Evolutionary conservation across 2,329 filamentous ascomycete genomes (phyloP), one percentile per base, ranked within the genome.

Genomic region (Epichloe baconii): DNA sequence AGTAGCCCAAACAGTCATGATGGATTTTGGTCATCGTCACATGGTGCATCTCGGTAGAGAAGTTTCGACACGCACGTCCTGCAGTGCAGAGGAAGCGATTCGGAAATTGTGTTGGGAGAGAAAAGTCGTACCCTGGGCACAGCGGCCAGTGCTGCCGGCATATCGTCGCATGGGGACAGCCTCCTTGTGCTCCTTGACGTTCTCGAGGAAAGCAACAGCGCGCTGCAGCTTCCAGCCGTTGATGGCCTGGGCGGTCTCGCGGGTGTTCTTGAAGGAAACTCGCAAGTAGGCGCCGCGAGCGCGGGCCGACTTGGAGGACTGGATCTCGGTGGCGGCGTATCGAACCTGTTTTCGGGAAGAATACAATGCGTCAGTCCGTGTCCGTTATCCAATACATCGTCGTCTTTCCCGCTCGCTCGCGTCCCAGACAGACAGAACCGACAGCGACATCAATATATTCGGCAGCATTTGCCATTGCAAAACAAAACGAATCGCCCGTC

Each of bases 201-300:
- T 97, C 80, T 95, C 88, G 71, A 98, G 88, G 85, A 95, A 98
- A 71, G 84, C 83, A 64, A 96, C 77, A 68, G 93, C 93, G 70
- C 93, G 90, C 77, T 88, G 80, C 70, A 97, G 73, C 81, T 96
- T 96, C 89, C 89, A 95, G 77, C 91, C 91, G 78, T 93, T 97
- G 83, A 98, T 95, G 68, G 90, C 90, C 81, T 97, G 93, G 61
- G 94, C 93, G 63, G 91, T 96, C 82, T 98, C 94, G 71, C 93
- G 89, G 72, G 93, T 98, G 85, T 98, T 98, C 86, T 98, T 98
- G 88, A 96, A 98, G 66, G 88, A 95, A 66, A 97, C 91, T 72
- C 93, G 89, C 68, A 98, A 87, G 82, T 97, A 98, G 73, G 90
- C 89, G 76, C 94, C 93, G 77, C 93, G 90, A 71, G 91, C 86